Evolutionary conservation across 192 early-diverging fungal species (phyloP).

Genomic region (Rhizophlyctis rosea): DNA sequence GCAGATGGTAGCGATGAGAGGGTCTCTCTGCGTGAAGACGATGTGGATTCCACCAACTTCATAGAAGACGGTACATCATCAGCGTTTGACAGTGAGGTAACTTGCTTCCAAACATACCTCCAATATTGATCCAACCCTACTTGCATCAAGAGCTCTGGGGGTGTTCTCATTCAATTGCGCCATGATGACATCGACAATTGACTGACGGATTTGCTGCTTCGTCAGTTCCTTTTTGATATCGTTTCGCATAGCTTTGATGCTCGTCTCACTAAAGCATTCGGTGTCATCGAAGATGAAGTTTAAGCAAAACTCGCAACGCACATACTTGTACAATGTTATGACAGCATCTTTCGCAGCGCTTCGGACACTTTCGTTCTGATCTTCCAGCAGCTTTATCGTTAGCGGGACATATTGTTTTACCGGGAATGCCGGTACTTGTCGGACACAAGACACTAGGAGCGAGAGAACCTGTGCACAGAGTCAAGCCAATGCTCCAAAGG

Average conservation of each 20-base stretch:
- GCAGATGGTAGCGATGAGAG: no score
- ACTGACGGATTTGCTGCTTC: constrained; percentile 25
- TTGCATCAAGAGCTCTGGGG: no score
- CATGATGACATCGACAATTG: constrained; percentile 23
- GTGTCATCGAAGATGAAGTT: background rate
- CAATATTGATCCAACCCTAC: no score
- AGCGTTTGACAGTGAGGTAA: no score
- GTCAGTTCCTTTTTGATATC: constrained; percentile 21
- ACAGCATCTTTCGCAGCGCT: constrained; percentile 8
- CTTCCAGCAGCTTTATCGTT: constrained; percentile 18
- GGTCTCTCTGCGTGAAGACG: no score
- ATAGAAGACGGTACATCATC: no score
- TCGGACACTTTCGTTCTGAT: constrained; percentile 22
- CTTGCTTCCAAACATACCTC: no score
- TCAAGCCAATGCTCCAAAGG: no score
- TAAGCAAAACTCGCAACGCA: background rate
- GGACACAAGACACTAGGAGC: background rate
- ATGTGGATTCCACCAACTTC: no score
- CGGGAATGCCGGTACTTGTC: background rate
- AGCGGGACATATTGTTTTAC: constrained; percentile 10
- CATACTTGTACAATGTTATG: constrained; percentile 12
- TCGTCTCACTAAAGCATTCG: background rate
- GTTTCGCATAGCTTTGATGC: constrained; percentile 2
- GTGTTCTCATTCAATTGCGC: constrained; percentile 7
- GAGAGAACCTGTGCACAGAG: background rate